phyloP scores from a whole-genome alignment of 345 rosid genomes.

The Citropsis articulata region DNA sequence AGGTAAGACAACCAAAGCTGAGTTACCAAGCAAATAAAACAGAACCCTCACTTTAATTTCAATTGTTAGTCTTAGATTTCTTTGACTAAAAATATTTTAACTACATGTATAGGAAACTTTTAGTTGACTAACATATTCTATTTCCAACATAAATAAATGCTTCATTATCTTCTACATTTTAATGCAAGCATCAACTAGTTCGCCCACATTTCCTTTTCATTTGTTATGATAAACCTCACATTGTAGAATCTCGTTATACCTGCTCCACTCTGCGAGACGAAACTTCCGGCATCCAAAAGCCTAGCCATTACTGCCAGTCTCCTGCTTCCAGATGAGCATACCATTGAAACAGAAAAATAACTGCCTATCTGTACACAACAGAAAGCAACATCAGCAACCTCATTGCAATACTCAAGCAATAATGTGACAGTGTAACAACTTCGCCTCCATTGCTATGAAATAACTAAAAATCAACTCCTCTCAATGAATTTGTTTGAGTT shows the following conservation, averaged over 20 bases:
- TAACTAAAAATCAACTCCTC: not conserved
- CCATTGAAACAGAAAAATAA: slow-evolving; percentile 38
- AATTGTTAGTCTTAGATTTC: not conserved
- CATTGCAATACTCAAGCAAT: not conserved
- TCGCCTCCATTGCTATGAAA: not conserved
- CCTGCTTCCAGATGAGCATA: slow-evolving; percentile 52
- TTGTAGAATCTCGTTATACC: slow-evolving; percentile 16
- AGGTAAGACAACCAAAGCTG: not conserved
- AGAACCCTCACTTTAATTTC: not conserved
- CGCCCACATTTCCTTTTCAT: not conserved
- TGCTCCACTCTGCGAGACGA: slow-evolving; percentile 29
- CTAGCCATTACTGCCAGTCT: slow-evolving; percentile 65
- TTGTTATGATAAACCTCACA: not conserved
- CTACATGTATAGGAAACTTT: not conserved
- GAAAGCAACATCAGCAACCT: slow-evolving; percentile 3
- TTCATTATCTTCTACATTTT: not conserved
- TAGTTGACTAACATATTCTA: not conserved
- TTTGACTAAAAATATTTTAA: not conserved
- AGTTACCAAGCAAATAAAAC: not conserved
- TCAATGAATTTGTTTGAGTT: not conserved
- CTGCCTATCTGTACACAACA: slow-evolving; percentile 23
- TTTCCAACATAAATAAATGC: not conserved
- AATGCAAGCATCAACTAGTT: not conserved
- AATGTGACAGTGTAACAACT: not conserved
- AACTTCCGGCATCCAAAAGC: slow-evolving; percentile 42